A percentile compares a stretch with the other conserved stretches of the same genome.
Conservation (phyloP, 306 rosid species). For the Alnus rubra region DNA sequence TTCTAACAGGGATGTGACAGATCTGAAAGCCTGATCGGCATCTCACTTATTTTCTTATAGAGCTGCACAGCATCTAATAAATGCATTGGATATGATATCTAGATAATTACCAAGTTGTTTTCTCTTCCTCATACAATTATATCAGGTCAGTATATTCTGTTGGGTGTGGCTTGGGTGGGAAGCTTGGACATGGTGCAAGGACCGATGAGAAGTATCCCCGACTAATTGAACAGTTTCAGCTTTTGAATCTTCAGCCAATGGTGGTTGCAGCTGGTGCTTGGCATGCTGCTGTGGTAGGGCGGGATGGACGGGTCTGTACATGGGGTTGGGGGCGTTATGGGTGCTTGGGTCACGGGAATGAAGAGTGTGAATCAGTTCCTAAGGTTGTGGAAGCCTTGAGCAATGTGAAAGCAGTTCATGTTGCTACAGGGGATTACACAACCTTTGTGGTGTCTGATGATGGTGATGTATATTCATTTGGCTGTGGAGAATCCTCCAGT, state of each 20-base stretch:
- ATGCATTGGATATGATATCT: constrained; percentile 15
- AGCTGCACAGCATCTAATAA: neutral
- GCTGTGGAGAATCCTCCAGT: constrained; percentile 94
- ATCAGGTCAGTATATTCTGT: constrained; percentile 94
- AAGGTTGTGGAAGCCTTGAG: constrained; percentile 80
- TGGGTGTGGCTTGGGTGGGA: constrained; percentile 98
- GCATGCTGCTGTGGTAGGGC: constrained; percentile 98
- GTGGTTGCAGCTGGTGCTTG: constrained; percentile 97
- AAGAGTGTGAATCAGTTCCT: constrained; percentile 82
- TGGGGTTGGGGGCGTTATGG: constrained; percentile 99
- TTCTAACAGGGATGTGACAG: no score
- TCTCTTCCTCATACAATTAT: constrained; percentile 17
- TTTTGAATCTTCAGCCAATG: constrained; percentile 77
- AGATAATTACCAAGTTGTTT: constrained; percentile 15
- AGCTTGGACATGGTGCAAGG: constrained; percentile 88
- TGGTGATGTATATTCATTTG: constrained; percentile 93
- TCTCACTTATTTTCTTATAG: neutral
- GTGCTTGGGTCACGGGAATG: constrained; percentile 94
- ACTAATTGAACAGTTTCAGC: constrained; percentile 65
- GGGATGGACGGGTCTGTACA: constrained; percentile 91
- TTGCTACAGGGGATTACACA: constrained; percentile 95
- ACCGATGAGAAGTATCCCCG: constrained; percentile 86
- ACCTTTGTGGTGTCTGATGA: constrained; percentile 77
- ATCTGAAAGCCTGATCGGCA: neutral
- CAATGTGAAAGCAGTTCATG: constrained; percentile 76